A percentile compares a stretch with the other conserved stretches of the same genome.
Conservation (phyloP, 176 grass and related monocot genomes). For the Tuctoria greenei region DNA sequence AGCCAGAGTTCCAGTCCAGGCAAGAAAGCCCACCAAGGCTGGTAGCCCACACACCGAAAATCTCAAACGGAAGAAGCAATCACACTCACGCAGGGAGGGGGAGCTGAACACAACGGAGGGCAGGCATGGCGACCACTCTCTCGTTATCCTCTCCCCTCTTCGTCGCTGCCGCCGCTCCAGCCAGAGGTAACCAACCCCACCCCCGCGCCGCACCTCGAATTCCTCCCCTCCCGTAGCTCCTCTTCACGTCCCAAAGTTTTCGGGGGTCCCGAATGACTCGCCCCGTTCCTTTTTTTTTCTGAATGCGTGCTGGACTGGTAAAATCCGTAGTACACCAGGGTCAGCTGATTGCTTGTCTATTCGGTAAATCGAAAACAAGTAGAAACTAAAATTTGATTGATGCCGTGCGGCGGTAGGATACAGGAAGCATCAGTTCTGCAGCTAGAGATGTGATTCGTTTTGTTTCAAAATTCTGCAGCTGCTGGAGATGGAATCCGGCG, state of each 20-base stretch:
- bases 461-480: constrained; percentile 33
- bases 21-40: no score
- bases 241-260: not conserved
- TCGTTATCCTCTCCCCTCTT: constrained; percentile 47
- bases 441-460: constrained; percentile 28
- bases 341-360: not conserved
- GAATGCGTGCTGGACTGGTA: not conserved
- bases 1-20: no score
- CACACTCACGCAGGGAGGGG: no score
- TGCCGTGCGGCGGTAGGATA: not conserved
- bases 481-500: constrained; percentile 18
- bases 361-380: not conserved
- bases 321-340: not conserved
- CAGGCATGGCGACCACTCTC: constrained; percentile 47
- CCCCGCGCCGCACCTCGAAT: not conserved
- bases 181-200: constrained; percentile 39
- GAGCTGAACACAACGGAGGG: no score
- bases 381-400: not conserved
- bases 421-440: not conserved
- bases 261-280: not conserved
- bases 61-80: no score
- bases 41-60: no score
- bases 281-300: not conserved
- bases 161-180: constrained; percentile 33
- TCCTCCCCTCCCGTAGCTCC: not conserved